phyloP scores from a whole-genome alignment of 805 yeast genomes.

The Spathaspora hagerdaliae region DNA sequence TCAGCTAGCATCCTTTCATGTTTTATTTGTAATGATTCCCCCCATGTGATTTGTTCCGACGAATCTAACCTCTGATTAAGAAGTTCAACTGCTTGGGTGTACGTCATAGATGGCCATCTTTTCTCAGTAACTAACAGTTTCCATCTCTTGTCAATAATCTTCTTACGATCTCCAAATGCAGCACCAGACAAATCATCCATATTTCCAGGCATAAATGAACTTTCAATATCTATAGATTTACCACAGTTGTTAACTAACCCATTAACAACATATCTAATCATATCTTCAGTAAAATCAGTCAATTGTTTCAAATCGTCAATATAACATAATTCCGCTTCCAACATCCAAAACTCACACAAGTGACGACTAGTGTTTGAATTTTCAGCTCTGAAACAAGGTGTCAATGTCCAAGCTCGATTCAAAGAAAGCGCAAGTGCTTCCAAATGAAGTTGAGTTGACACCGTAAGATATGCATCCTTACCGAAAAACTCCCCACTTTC shows the following conservation, averaged over 20 bases:
- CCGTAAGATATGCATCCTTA: conserved; percentile 70
- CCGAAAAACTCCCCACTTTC: conserved; percentile 43
- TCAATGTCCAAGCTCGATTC: conserved; percentile 78
- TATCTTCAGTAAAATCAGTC: conserved; percentile 61
- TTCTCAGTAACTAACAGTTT: conserved; percentile 35
- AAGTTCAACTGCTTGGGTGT: conserved; percentile 67
- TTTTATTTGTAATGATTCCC: conserved; percentile 71
- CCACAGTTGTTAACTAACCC: conserved; percentile 7
- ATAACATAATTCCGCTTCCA: conserved; percentile 86
- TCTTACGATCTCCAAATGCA: conserved; percentile 33
- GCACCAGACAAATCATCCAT: conserved; percentile 28
- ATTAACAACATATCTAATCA: conserved; percentile 52
- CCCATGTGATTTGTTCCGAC: conserved; percentile 44
- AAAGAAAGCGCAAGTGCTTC: conserved; percentile 76
- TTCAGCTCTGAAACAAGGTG: conserved; percentile 95
- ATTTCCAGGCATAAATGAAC: conserved; percentile 2
- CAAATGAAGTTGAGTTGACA: conserved; percentile 86
- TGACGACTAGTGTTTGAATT: conserved; percentile 88
- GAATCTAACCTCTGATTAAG: conserved; percentile 15
- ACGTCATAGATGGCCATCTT: conserved; percentile 69
- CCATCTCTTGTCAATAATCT: conserved; percentile 54
- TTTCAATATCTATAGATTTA: conserved; percentile 9
- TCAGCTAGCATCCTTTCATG: conserved; percentile 92
- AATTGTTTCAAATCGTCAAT: conserved; percentile 54
- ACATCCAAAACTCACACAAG: conserved; percentile 94